Percentiles rank a stretch among this genome's conserved stretches.
phyloP scores from a whole-genome alignment of 805 yeast species.

The Cyberlindnera maclurae region DNA sequence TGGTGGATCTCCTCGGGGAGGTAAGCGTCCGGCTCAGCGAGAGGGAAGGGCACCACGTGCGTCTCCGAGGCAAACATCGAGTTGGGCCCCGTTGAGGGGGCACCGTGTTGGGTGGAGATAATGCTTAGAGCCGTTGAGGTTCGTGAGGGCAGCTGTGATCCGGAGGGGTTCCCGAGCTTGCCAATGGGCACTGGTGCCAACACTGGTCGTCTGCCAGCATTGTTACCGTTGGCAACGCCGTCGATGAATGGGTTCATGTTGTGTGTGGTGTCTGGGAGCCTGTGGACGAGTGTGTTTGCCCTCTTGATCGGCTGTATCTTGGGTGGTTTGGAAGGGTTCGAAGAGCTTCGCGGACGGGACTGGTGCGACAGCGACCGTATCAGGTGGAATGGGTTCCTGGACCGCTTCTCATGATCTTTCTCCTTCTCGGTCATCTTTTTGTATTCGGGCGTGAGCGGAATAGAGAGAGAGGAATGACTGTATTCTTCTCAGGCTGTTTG shows the following conservation, averaged over 20 bases:
- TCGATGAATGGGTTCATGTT: not conserved
- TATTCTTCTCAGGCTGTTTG: too few relatives aligned
- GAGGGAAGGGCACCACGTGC: conserved; percentile 51
- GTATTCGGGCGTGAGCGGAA: too few relatives aligned
- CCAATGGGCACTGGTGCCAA: too few relatives aligned
- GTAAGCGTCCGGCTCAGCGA: conserved; percentile 57
- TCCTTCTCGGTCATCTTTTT: not conserved
- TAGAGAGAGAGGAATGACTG: too few relatives aligned
- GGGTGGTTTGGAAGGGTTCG: too few relatives aligned
- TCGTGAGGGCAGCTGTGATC: not conserved
- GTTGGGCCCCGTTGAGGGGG: not conserved
- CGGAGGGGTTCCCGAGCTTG: too few relatives aligned
- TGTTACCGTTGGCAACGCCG: not conserved
- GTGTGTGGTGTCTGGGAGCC: not conserved
- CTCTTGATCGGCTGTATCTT: not conserved
- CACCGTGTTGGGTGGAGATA: not conserved
- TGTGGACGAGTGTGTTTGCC: not conserved
- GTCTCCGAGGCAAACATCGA: conserved; percentile 31
- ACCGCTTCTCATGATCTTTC: too few relatives aligned
- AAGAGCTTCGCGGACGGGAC: not conserved
- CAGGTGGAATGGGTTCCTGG: not conserved
- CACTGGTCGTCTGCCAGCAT: not conserved
- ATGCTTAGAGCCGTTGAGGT: not conserved
- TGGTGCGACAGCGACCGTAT: conserved; percentile 1
- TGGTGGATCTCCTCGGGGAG: conserved; percentile 50